Percentiles rank a stretch among this genome's conserved stretches.
Conservation (phyloP, 768 basidiomycete species). For the Kwoniella shandongensis region DNA sequence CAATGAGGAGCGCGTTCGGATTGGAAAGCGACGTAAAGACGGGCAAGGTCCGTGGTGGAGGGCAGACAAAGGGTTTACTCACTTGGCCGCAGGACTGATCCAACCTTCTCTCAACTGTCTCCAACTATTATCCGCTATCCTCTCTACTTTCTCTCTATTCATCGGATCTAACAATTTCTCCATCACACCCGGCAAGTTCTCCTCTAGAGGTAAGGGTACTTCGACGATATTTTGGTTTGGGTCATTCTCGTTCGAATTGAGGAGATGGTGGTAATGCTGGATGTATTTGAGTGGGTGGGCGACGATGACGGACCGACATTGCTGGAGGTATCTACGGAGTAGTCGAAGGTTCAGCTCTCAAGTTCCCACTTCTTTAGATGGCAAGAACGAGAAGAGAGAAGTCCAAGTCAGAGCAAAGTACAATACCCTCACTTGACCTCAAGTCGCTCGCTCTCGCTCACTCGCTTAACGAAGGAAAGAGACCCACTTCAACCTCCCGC, state of each 20-base stretch:
- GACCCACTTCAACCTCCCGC: constrained; percentile 47
- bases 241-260: constrained; percentile 20
- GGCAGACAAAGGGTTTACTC: constrained; percentile 9
- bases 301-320: constrained; percentile 36
- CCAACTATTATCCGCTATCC: constrained; percentile 36
- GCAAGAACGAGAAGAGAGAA: neutral
- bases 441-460: no score
- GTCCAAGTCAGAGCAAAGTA: neutral
- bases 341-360: neutral
- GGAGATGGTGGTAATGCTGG: constrained; percentile 42
- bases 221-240: constrained; percentile 37
- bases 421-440: no score
- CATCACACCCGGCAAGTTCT: constrained; percentile 33
- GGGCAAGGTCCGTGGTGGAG: constrained; percentile 1
- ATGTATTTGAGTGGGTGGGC: constrained; percentile 33
- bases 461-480: neutral
- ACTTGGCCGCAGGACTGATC: constrained; percentile 39
- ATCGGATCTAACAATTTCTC: constrained; percentile 16
- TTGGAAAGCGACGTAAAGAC: no score
- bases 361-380: neutral
- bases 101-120: constrained; percentile 29
- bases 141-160: constrained; percentile 22
- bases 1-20: no score
- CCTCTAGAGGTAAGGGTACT: constrained; percentile 31
- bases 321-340: constrained; percentile 31